Conservation (phyloP, 176 grass and related monocot genomes). For the Chloris gayana region DNA sequence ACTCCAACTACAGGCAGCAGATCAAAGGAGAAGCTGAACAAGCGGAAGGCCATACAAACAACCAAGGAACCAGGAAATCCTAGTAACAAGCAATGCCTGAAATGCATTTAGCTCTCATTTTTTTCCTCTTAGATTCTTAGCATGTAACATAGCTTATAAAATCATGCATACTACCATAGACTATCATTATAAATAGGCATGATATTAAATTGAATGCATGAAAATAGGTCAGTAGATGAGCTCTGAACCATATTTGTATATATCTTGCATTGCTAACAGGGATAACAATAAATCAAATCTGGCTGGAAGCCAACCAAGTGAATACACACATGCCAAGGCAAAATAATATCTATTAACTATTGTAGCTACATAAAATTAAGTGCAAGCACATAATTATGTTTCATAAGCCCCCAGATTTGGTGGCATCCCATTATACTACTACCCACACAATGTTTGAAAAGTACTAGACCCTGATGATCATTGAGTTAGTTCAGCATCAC, state of each 20-base stretch:
- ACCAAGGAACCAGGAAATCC: neutral
- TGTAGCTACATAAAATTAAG: neutral
- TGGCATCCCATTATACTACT: neutral
- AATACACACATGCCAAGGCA: neutral
- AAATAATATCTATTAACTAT: neutral
- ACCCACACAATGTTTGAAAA: neutral
- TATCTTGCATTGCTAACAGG: neutral
- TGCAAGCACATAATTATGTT: neutral
- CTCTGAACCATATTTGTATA: neutral
- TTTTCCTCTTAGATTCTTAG: neutral
- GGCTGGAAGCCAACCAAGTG: neutral
- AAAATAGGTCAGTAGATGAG: neutral
- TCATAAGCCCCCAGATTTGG: neutral
- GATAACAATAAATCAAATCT: neutral
- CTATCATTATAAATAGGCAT: neutral
- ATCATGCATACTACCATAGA: neutral
- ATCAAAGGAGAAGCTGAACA: slow-evolving; percentile 11
- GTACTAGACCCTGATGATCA: neutral
- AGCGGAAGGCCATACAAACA: slow-evolving; percentile 22
- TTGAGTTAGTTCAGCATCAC: neutral
- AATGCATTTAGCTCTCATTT: neutral
- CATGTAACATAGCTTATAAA: neutral
- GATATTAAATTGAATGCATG: neutral
- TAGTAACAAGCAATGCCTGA: slow-evolving; percentile 20
- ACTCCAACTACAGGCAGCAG: neutral